A percentile compares a stretch with the other conserved stretches of the same genome.
phyloP scores from a whole-genome alignment of 805 yeast species.

The Pichia paraexigua region DNA sequence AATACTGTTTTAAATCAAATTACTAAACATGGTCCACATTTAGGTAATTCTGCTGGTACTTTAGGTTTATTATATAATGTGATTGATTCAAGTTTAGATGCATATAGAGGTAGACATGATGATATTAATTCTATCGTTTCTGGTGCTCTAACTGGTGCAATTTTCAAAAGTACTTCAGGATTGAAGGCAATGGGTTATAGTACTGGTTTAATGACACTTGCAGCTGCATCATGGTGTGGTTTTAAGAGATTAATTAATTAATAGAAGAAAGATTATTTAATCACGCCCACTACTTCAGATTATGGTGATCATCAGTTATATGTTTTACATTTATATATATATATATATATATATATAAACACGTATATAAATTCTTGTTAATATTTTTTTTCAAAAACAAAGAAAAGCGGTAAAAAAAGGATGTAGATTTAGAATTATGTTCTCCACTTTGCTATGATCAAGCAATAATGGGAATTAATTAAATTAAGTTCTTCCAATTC shows the following conservation, averaged over 20 bases:
- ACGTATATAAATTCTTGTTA: neutral
- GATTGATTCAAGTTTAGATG: slow-evolving; percentile 71
- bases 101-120: slow-evolving; percentile 83
- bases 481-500: slow-evolving; percentile 66
- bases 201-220: slow-evolving; percentile 77
- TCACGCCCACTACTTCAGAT: neutral
- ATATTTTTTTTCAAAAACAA: neutral
- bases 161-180: slow-evolving; percentile 83
- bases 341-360: neutral
- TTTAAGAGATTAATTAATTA: slow-evolving; percentile 40
- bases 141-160: slow-evolving; percentile 88
- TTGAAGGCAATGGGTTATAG: slow-evolving; percentile 81
- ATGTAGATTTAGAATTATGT: slow-evolving; percentile 7
- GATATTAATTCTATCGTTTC: slow-evolving; percentile 74
- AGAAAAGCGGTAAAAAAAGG: neutral
- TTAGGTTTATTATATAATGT: slow-evolving; percentile 84
- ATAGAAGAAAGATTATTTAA: neutral
- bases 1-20: slow-evolving; percentile 88
- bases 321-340: neutral
- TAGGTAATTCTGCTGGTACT: slow-evolving; percentile 94
- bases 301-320: neutral
- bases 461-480: slow-evolving; percentile 53
- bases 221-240: slow-evolving; percentile 91
- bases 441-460: slow-evolving; percentile 26
- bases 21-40: slow-evolving; percentile 91